phyloP scores from a whole-genome alignment of 2,329 filamentous ascomycete species.

The Cladosporium sp. region DNA sequence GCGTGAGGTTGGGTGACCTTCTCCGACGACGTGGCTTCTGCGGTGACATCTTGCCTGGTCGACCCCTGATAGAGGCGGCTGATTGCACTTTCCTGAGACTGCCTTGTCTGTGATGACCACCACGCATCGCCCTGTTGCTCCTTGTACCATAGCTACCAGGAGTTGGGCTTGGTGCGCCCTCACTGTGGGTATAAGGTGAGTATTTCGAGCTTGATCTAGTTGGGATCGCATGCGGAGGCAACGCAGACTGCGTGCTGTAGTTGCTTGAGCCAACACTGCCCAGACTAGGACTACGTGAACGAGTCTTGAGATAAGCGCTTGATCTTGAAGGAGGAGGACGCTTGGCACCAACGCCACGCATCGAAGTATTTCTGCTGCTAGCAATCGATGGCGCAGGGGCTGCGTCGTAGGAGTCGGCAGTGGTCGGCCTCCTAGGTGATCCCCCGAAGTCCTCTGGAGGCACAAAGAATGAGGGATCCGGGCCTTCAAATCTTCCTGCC shows the following conservation, averaged over 20 bases:
- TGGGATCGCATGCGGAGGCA: conserved; percentile 88
- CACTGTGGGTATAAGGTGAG: conserved; percentile 61
- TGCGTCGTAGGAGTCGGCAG: conserved; percentile 29
- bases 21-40: conserved; percentile 33
- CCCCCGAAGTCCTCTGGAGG: neutral
- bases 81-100: conserved; percentile 79
- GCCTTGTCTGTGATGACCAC: conserved; percentile 28
- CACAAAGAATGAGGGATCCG: conserved; percentile 1
- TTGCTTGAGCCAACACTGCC: conserved; percentile 45
- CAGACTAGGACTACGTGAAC: conserved; percentile 62
- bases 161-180: conserved; percentile 75
- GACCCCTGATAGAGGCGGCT: conserved; percentile 64
- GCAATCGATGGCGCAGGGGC: conserved; percentile 30
- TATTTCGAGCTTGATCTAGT: conserved; percentile 81
- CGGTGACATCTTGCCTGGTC: conserved; percentile 52
- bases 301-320: conserved; percentile 27
- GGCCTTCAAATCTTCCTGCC: conserved; percentile 4
- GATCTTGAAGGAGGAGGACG: conserved; percentile 19
- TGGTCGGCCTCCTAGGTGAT: conserved; percentile 28
- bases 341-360: conserved; percentile 16
- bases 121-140: conserved; percentile 16
- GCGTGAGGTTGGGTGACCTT: conserved; percentile 32
- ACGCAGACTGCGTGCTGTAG: conserved; percentile 29
- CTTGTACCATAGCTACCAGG: conserved; percentile 34
- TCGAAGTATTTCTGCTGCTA: conserved; percentile 27